Evolutionary conservation across 257 asterid genomes (phyloP).

Genomic region (Jacaranda copaia): DNA sequence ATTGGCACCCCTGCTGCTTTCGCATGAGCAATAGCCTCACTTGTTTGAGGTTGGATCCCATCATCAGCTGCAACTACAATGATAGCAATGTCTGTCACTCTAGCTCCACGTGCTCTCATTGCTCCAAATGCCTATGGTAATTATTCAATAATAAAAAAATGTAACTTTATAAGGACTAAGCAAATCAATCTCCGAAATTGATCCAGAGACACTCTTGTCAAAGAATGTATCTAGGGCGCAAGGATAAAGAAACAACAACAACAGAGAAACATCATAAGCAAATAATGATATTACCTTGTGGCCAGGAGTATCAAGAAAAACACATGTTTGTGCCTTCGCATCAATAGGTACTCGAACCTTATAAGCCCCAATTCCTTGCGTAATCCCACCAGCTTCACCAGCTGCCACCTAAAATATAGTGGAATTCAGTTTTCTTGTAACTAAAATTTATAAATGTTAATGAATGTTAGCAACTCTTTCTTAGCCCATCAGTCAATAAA

Average conservation of each 20-base stretch:
- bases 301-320: conserved; percentile 98
- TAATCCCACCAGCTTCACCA: conserved; percentile 96
- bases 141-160: conserved; percentile 32
- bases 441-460: background rate
- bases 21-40: conserved; percentile 98
- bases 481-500: background rate
- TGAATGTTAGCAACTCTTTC: conserved; percentile 2
- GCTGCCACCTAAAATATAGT: conserved; percentile 77
- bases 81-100: conserved; percentile 96
- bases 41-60: conserved; percentile 95
- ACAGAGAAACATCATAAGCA: conserved; percentile 29
- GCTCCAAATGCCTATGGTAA: conserved; percentile 90
- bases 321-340: conserved; percentile 84
- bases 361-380: conserved; percentile 99
- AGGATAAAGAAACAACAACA: background rate
- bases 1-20: conserved; percentile 95
- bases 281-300: conserved; percentile 74
- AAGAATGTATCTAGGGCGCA: background rate
- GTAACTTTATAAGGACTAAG: conserved; percentile 8
- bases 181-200: background rate
- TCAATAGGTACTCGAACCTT: conserved; percentile 89
- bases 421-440: conserved; percentile 39
- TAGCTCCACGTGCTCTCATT: conserved; percentile 99
- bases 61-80: conserved; percentile 99
- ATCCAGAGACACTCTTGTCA: background rate